Evolutionary conservation across 352 stramenopile species (phyloP), one percentile per base, ranked within the genome.

Genomic region (Globisporangium paroecandrum): DNA sequence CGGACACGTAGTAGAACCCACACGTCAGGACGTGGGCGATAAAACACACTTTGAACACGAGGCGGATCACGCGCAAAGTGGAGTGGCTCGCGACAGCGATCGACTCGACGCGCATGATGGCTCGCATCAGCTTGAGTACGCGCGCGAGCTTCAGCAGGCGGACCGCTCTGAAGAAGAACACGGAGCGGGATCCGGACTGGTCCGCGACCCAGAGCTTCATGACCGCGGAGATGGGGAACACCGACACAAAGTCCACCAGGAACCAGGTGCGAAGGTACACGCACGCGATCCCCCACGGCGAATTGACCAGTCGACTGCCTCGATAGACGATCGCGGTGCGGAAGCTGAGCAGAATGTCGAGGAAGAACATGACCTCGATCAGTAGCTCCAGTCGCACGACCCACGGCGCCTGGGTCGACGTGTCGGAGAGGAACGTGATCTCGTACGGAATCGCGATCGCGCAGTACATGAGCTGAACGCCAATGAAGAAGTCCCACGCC

Each of bases 51-150:
- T 88, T 85, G 22, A 83, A 71, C 0, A 88, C 63, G 3, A 94
- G 66, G 5, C 84, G 79, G 18, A 89, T 64, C 0, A 95, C 73
- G 3, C 84, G 81, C 29, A 79, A 72, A 6, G 76, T 81, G 43
- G 74, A 86, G 58, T 95, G 80, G 29, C 78, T 72, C 9, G 82
- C 68, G 1, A 70, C 74, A 8, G 76, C 84, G 25, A 83, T 76
- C n/a, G 73, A 81, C 65, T 89, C 71, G 49, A 82, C 76, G 4
- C 75, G 77, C 13, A 80, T 78, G 46, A 92, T 66, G 0, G 79
- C 87, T 51, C 89, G 89, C 9, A 91, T 77, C 7, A 97, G 79
- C 70, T 97, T 97, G 64, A 98, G 77, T 22, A 97, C 75, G 1
- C 91, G 87, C 27, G 85, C 69, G 15, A 98, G 78, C 70, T 97